phyloP scores from a whole-genome alignment of 495 filamentous ascomycete species.

The Cenococcum geophilum region DNA sequence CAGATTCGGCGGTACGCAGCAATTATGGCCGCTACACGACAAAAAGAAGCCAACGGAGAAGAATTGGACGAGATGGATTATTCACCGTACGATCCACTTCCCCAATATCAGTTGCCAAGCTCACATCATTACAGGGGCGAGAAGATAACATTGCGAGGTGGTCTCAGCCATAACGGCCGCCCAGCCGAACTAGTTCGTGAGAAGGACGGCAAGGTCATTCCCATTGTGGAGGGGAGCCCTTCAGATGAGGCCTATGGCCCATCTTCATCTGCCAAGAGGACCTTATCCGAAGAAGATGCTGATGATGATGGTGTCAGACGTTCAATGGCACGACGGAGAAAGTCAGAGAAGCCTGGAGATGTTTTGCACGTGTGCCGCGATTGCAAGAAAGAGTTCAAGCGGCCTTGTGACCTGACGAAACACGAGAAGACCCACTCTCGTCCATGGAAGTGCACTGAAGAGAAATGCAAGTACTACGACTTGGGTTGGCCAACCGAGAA shows the following conservation, averaged over 20 bases:
- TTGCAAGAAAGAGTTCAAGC: conserved; percentile 87
- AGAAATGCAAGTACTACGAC: conserved; percentile 75
- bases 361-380: conserved; percentile 37
- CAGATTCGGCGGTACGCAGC: conserved; percentile 51
- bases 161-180: conserved; percentile 67
- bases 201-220: conserved; percentile 66
- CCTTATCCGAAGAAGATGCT: conserved; percentile 23
- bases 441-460: conserved; percentile 82
- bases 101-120: background rate
- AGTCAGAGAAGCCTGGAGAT: conserved; percentile 51
- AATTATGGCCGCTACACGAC: conserved; percentile 49
- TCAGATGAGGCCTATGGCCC: conserved; percentile 16
- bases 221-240: conserved; percentile 51
- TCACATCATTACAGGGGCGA: conserved; percentile 47
- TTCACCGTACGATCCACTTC: conserved; percentile 35
- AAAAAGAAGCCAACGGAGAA: conserved; percentile 39
- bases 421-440: conserved; percentile 96
- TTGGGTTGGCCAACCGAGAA: conserved; percentile 96
- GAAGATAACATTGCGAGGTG: conserved; percentile 66
- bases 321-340: conserved; percentile 86
- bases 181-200: conserved; percentile 72
- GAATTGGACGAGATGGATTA: conserved; percentile 40
- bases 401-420: conserved; percentile 87
- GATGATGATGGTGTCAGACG: conserved; percentile 72
- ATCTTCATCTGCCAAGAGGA: conserved; percentile 21